A percentile compares a stretch with the other conserved stretches of the same genome.
Conservation (phyloP, 768 basidiomycete genomes). For the Rhizopogon vinicolor region DNA sequence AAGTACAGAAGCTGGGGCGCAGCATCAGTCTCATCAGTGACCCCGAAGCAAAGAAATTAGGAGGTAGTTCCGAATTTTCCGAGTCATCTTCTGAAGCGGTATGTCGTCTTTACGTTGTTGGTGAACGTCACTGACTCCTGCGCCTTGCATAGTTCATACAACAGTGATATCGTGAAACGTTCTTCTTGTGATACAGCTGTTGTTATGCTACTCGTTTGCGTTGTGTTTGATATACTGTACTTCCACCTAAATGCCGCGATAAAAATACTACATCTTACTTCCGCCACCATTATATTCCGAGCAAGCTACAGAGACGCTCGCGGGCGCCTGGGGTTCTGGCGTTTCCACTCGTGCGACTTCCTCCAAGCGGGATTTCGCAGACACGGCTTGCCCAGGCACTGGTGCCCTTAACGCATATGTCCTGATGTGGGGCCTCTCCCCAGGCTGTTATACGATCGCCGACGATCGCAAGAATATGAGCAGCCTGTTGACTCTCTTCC, state of each 20-base stretch:
- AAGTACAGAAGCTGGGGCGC: slow-evolving; percentile 46
- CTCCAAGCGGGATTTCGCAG: slow-evolving; percentile 51
- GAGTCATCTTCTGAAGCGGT: slow-evolving; percentile 56
- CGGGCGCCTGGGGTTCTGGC: slow-evolving; percentile 39
- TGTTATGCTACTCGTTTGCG: slow-evolving; percentile 6
- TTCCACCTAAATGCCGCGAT: neutral
- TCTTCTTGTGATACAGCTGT: slow-evolving; percentile 3
- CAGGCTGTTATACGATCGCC: no score
- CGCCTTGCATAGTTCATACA: slow-evolving; percentile 17
- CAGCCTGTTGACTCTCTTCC: no score
- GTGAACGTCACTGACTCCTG: neutral
- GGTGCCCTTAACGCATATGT: neutral
- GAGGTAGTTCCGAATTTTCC: slow-evolving; percentile 52
- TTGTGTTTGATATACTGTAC: neutral
- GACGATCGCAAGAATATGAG: no score
- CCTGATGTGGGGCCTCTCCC: no score
- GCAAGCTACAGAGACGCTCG: slow-evolving; percentile 49
- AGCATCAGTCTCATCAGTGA: slow-evolving; percentile 57
- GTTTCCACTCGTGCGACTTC: slow-evolving; percentile 42
- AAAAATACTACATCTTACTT: neutral
- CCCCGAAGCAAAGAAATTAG: slow-evolving; percentile 54
- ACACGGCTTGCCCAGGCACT: slow-evolving; percentile 17
- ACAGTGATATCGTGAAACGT: slow-evolving; percentile 8
- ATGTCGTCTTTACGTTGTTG: slow-evolving; percentile 10
- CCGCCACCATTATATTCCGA: slow-evolving; percentile 76